Percentiles rank a stretch among this genome's conserved stretches.
Evolutionary conservation across 192 early-diverging fungal genomes (phyloP).

Genomic region (Coemansia sp.): DNA sequence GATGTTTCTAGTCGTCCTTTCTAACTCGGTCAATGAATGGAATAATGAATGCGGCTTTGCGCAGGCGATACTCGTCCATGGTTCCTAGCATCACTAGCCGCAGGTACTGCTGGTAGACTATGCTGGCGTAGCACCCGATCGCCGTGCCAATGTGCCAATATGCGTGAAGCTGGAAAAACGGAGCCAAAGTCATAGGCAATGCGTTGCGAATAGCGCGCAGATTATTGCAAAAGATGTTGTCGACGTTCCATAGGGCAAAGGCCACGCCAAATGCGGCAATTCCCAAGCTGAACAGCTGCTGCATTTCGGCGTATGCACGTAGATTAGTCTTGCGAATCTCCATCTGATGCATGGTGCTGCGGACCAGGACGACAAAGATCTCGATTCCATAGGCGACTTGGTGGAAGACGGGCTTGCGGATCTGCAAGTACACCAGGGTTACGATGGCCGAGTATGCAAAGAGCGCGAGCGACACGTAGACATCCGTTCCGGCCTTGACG

Average conservation of each 20-base stretch:
- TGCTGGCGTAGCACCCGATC: constrained; percentile 56
- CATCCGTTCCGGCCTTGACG: constrained; percentile 41
- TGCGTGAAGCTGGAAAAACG: constrained; percentile 63
- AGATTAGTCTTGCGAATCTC: constrained; percentile 42
- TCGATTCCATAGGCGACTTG: constrained; percentile 61
- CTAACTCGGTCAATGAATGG: constrained; percentile 44
- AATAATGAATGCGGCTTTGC: constrained; percentile 26
- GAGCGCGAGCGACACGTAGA: constrained; percentile 50
- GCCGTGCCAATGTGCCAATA: constrained; percentile 69
- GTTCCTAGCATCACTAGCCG: constrained; percentile 53
- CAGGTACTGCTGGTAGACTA: constrained; percentile 59
- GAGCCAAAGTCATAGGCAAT: constrained; percentile 54
- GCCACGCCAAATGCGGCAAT: constrained; percentile 49
- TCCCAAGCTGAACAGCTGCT: constrained; percentile 37
- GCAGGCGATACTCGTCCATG: constrained; percentile 40
- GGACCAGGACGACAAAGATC: constrained; percentile 53
- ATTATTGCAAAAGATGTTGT: constrained; percentile 67
- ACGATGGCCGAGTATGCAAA: constrained; percentile 57
- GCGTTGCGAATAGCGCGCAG: constrained; percentile 53
- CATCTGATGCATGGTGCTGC: constrained; percentile 47
- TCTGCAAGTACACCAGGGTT: constrained; percentile 60
- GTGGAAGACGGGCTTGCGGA: constrained; percentile 71
- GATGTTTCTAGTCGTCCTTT: constrained; percentile 9
- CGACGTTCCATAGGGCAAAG: constrained; percentile 76
- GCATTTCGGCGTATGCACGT: constrained; percentile 39